Evolutionary conservation across 805 yeast genomes (phyloP).

Genomic region (Candida hungchunana): DNA sequence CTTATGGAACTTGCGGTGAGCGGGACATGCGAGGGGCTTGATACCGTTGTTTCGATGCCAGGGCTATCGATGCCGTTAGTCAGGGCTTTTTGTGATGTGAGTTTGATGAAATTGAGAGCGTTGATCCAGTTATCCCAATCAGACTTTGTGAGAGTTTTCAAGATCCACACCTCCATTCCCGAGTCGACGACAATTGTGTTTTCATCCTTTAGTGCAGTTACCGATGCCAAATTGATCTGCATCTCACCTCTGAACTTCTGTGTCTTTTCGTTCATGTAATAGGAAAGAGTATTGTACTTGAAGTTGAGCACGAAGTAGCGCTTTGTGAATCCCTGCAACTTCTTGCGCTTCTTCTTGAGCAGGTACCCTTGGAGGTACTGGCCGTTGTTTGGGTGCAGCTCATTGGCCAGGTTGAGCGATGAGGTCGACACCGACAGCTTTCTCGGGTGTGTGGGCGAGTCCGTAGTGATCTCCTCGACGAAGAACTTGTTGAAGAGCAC

Average conservation of each 20-base stretch:
- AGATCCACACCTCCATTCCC: constrained; percentile 91
- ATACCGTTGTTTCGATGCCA: constrained; percentile 1
- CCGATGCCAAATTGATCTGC: constrained; percentile 79
- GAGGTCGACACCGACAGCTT: constrained; percentile 18
- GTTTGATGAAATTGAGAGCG: constrained; percentile 53
- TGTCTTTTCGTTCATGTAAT: constrained; percentile 67
- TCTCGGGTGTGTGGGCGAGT: constrained; percentile 5
- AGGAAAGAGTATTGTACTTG: constrained; percentile 77
- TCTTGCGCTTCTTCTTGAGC: constrained; percentile 76
- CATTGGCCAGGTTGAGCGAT: constrained; percentile 19
- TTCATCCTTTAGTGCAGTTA: constrained; percentile 68
- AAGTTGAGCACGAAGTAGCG: constrained; percentile 81
- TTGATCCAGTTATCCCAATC: constrained; percentile 82
- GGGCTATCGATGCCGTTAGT: constrained; percentile 6
- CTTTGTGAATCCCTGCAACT: constrained; percentile 80
- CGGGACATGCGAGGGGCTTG: no score
- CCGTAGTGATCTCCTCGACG: constrained; percentile 22
- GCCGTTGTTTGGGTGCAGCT: constrained; percentile 50
- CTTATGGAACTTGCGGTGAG: no score
- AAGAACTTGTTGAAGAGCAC: constrained; percentile 53
- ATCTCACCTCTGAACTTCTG: constrained; percentile 84
- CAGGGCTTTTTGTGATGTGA: constrained; percentile 5
- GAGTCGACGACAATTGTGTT: constrained; percentile 80
- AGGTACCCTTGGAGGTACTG: constrained; percentile 75
- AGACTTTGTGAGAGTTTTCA: constrained; percentile 59